These are phyloP conservation scores for Botrytis fabae DNA, from an alignment of 2,329 filamentous ascomycete genomes.

Conservation along the genomic window DNA sequence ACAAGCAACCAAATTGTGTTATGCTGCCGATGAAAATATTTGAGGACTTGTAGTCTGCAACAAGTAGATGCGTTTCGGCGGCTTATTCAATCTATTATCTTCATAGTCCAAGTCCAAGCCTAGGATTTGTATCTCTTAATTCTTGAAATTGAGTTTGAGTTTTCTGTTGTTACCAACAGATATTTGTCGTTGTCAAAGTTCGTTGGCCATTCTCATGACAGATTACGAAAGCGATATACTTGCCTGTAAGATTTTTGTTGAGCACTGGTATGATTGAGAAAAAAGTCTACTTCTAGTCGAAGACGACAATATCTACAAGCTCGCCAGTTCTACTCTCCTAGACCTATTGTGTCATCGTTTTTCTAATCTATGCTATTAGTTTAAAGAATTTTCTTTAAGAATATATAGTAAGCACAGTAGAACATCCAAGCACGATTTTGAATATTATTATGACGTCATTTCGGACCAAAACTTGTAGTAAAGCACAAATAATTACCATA, in stretches of 20 bases:
- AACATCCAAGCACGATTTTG: fast-evolving
- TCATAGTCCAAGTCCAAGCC: neutral
- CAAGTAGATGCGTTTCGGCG: neutral
- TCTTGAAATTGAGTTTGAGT: fast-evolving
- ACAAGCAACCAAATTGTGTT: neutral
- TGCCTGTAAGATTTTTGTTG: neutral
- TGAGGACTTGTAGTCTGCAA: neutral
- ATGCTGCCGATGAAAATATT: neutral
- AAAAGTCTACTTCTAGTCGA: neutral
- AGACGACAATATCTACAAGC: neutral
- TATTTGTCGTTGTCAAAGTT: neutral
- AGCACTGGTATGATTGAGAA: neutral
- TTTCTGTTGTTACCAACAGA: neutral
- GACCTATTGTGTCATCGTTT: fast-evolving
- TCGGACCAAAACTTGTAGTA: neutral
- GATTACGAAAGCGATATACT: neutral
- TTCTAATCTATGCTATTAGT: fast-evolving
- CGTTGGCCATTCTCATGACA: neutral
- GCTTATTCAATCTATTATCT: neutral
- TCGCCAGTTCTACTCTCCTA: neutral
- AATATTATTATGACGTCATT: fast-evolving
- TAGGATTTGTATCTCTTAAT: fast-evolving
- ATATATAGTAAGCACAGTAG: neutral
- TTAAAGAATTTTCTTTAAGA: neutral
- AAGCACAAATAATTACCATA: fast-evolving